Evolutionary conservation across 176 grass and related monocot genomes (phyloP).

Genomic region (Oryza nivara): DNA sequence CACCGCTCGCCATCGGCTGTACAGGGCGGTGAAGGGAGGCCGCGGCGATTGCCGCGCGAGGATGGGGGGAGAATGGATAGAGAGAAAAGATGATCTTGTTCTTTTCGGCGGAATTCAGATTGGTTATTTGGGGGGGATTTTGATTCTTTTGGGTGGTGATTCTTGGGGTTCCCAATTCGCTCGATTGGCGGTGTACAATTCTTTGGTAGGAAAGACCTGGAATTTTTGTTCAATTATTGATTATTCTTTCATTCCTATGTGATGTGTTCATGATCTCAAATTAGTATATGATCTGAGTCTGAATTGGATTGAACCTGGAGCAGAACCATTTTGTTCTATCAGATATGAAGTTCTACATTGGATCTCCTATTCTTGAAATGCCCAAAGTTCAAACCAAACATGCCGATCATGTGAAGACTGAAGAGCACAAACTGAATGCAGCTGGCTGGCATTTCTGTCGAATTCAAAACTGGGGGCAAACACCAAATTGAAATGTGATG

Average conservation of each 20-base stretch:
- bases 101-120: conserved; percentile 51
- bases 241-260: conserved; percentile 55
- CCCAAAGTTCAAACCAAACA: background rate
- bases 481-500: background rate
- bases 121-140: conserved; percentile 43
- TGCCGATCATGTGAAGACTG: background rate
- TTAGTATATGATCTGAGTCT: conserved; percentile 7
- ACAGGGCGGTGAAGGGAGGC: conserved; percentile 35
- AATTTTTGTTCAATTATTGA: conserved; percentile 38
- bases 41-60: background rate
- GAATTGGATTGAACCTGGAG: background rate
- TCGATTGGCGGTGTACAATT: conserved; percentile 47
- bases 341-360: background rate
- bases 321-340: background rate
- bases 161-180: conserved; percentile 37
- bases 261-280: background rate
- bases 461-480: background rate
- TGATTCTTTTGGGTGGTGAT: conserved; percentile 46
- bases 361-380: background rate
- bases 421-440: background rate
- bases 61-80: conserved; percentile 15
- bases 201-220: conserved; percentile 31
- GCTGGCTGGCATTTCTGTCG: background rate
- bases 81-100: conserved; percentile 39
- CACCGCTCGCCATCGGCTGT: conserved; percentile 27